Base-by-base conservation (phyloP, 2,329 filamentous ascomycete species). In the Lasiodiplodia theobromae region DNA sequence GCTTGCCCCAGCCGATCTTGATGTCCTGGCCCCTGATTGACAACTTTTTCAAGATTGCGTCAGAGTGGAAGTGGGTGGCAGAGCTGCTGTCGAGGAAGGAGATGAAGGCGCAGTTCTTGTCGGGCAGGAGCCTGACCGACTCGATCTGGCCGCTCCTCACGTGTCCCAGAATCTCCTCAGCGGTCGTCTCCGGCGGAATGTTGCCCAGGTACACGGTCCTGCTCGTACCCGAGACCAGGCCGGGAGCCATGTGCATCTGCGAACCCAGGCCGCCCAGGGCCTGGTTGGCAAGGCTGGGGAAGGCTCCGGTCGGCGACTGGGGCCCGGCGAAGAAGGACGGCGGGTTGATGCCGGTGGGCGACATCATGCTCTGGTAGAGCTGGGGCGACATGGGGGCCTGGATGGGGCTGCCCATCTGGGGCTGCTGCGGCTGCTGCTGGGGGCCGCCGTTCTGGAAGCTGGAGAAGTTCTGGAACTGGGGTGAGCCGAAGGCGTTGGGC, bases 71-170 rank as follows among this genome's bases (percentile, higher is more conserved):
- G 80, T 99, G 96, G 25, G 95, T 98, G 68, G 96, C 96, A 37
- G 96, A 97, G 83, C 94, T 97, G 75, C 94, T 94, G 77, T 99
- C 96, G 72, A 99, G 86, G 85, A 99, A 99, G 8, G 96, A 99
- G 79, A 99, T 98, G 86, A 99, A 99, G 69, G 96, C 96, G 78
- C 96, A 99, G 86, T 98, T 99, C 92, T 98, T 99, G 83, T 99
- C 96, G 28, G 95, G 93, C 67, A 99, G 86, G 72, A 99, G 87
- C 74, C 96, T 92, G 66, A 99, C 96, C n/a, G 96, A 98, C 84
- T 99, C 96, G 76, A 99, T 98, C 79, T 98, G 96, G 28, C 96
- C 96, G 81, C 96, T 98, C 72, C 96, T 89, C 70, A 99, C 96
- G 77, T 99, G 96, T 72, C 94, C 92, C 68, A 99, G 85, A 72